Conservation (phyloP, 2,329 filamentous ascomycete species). For the Aspergillus ochraceus region DNA sequence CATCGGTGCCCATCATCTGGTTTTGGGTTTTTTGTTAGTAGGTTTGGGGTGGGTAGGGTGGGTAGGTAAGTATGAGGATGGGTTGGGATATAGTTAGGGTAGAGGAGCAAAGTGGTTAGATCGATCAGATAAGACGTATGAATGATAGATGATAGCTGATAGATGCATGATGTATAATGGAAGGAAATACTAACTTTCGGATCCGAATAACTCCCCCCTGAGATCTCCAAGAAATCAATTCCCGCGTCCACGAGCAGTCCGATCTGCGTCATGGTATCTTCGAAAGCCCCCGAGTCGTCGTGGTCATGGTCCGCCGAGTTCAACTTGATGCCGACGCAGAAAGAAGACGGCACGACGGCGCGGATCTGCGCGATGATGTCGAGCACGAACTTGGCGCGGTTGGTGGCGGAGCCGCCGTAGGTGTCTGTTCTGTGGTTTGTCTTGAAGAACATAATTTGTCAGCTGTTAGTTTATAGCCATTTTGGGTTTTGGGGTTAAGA, state of each 20-base stretch:
- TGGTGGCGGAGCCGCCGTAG: conserved; percentile 49
- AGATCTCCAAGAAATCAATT: conserved; percentile 69
- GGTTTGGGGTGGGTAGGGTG: background rate
- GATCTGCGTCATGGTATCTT: conserved; percentile 61
- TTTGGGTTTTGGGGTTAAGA: too few species aligned
- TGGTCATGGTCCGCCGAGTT: conserved; percentile 49
- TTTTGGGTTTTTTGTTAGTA: background rate
- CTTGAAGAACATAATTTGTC: conserved; percentile 14
- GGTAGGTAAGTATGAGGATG: too few species aligned
- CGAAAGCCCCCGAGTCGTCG: conserved; percentile 29
- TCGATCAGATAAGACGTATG: too few species aligned
- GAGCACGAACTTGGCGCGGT: conserved; percentile 48
- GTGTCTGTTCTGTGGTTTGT: conserved; percentile 50
- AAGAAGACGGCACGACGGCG: conserved; percentile 41
- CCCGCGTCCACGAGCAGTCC: conserved; percentile 41
- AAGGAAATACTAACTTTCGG: conserved; percentile 39
- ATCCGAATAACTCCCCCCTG: conserved; percentile 62
- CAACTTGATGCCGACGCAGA: conserved; percentile 52
- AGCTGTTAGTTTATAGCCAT: conserved; percentile 2
- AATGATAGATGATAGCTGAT: too few species aligned
- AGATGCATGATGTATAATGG: too few species aligned
- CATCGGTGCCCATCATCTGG: conserved; percentile 35
- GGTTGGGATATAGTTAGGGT: too few species aligned
- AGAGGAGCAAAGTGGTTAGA: too few species aligned
- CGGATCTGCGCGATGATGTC: conserved; percentile 47